Evolutionary conservation across 2,329 filamentous ascomycete genomes (phyloP).

Genomic region (Exophiala alcalophila): DNA sequence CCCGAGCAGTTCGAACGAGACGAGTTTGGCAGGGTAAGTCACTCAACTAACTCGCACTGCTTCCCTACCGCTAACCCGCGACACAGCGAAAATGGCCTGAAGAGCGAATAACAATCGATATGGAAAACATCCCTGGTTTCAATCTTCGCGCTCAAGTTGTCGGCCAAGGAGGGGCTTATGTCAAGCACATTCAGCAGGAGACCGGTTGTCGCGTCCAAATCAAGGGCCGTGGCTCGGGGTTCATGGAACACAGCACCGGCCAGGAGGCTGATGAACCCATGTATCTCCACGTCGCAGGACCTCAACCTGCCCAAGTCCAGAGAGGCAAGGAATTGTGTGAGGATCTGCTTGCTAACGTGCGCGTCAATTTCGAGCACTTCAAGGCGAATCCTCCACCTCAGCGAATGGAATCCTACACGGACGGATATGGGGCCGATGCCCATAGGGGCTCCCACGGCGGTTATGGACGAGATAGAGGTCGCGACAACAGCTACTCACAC

Average conservation of each 20-base stretch:
- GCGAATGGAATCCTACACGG: conserved; percentile 43
- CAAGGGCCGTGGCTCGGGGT: conserved; percentile 92
- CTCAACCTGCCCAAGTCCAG: conserved; percentile 80
- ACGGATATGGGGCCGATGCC: conserved; percentile 52
- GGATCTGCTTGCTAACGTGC: conserved; percentile 81
- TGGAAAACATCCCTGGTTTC: conserved; percentile 90
- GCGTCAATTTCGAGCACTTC: conserved; percentile 84
- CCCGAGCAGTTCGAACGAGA: conserved; percentile 80
- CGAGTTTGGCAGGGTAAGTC: conserved; percentile 77
- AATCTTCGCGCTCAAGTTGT: conserved; percentile 96
- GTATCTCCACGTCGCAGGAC: conserved; percentile 95
- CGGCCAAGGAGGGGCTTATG: conserved; percentile 87
- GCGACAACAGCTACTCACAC: conserved; percentile 43
- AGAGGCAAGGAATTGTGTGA: conserved; percentile 85
- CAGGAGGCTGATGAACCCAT: conserved; percentile 92
- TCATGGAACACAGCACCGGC: conserved; percentile 84
- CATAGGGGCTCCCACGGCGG: conserved; percentile 45
- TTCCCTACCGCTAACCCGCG: conserved; percentile 30
- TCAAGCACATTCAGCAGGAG: conserved; percentile 96
- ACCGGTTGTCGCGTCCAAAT: conserved; percentile 96
- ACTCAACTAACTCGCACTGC: background rate
- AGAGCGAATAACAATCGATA: conserved; percentile 84
- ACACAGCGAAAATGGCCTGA: conserved; percentile 97
- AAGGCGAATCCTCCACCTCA: conserved; percentile 71
- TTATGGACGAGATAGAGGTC: conserved; percentile 49